Evolutionary conservation across 2,329 filamentous ascomycete genomes (phyloP), one percentile per base, ranked within the genome.

Genomic region (Pseudocercospora fijiensis): DNA sequence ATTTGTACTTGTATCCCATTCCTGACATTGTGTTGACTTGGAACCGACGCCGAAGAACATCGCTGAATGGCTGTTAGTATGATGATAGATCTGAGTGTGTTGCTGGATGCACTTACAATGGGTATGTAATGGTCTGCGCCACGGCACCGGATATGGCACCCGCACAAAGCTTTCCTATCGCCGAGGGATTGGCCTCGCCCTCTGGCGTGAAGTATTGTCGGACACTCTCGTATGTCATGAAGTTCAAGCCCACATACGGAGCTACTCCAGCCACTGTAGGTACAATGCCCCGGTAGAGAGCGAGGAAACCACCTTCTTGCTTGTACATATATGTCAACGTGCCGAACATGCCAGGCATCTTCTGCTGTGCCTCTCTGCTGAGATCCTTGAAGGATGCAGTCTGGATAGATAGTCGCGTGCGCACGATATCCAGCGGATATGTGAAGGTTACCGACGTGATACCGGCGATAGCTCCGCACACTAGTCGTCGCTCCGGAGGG

Each of bases 21-120:
- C 95, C 95, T 55, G 90, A 92, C 95, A 99, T 99, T 60, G 95
- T 97, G 79, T 99, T 99, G 80, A 99, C 95, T 76, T 99, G 95
- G 77, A 99, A 99, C 57, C 95, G 87, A 65, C 95, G 88, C 30
- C 95, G 90, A 60, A 99, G 83, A 2, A 99, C 94, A 75, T 96
- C 93, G 76, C 91, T 95, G 60, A 18, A 3, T 24, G 26, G 16
- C 27, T 33, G 58, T 63, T 64, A 60, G 51, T 56, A 58, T 28
- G 11, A 10, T 1, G 11, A 8, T 53, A 11, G 1, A 11, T 16
- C 18, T 45, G 43, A 18, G 27, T 30, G 3, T 1, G 33, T 24
- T 9, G 3, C 0, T 18, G 24, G n/a, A 13, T 43, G 11, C 18
- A 81, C 90, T 85, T 79, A 96, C 90, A 99, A 97, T 66, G 95